A percentile compares a stretch with the other conserved stretches of the same genome.
These are phyloP conservation scores for Venturiaceae sp. DNA, from an alignment of 2,329 filamentous ascomycete species.

Conservation along the genomic window DNA sequence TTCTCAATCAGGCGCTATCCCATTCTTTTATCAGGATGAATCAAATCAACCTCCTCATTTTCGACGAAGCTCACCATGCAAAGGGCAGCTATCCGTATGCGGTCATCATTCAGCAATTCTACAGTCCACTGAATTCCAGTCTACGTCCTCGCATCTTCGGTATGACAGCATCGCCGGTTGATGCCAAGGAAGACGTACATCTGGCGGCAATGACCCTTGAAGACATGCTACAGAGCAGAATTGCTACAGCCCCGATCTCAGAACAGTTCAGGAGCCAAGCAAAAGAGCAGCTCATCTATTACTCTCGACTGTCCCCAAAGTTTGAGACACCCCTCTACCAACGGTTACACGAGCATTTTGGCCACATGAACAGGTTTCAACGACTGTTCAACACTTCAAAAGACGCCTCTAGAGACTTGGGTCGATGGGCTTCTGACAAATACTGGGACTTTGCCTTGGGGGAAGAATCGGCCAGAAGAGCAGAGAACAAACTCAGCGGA, in stretches of 20 bases:
- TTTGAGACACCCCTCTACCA: slow-evolving; percentile 58
- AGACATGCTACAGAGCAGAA: slow-evolving; percentile 65
- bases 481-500: slow-evolving; percentile 47
- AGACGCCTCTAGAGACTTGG: slow-evolving; percentile 56
- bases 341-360: slow-evolving; percentile 43
- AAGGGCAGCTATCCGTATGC: slow-evolving; percentile 93
- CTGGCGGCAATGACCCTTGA: slow-evolving; percentile 66
- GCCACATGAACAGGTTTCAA: slow-evolving; percentile 42
- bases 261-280: slow-evolving; percentile 53
- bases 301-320: slow-evolving; percentile 41
- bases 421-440: slow-evolving; percentile 74
- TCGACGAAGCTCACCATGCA: slow-evolving; percentile 93
- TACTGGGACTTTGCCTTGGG: slow-evolving; percentile 66
- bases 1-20: slow-evolving; percentile 68
- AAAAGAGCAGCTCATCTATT: slow-evolving; percentile 47
- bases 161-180: slow-evolving; percentile 94
- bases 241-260: slow-evolving; percentile 56
- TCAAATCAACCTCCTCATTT: slow-evolving; percentile 81
- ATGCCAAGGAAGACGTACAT: slow-evolving; percentile 65
- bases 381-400: slow-evolving; percentile 50
- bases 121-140: slow-evolving; percentile 41
- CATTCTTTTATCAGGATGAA: slow-evolving; percentile 72
- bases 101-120: slow-evolving; percentile 80
- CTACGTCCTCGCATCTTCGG: slow-evolving; percentile 71
- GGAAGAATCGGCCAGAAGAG: slow-evolving; percentile 50